Evolutionary conservation across 2,329 filamentous ascomycete genomes (phyloP).

Genomic region (Aspergillus ruber): DNA sequence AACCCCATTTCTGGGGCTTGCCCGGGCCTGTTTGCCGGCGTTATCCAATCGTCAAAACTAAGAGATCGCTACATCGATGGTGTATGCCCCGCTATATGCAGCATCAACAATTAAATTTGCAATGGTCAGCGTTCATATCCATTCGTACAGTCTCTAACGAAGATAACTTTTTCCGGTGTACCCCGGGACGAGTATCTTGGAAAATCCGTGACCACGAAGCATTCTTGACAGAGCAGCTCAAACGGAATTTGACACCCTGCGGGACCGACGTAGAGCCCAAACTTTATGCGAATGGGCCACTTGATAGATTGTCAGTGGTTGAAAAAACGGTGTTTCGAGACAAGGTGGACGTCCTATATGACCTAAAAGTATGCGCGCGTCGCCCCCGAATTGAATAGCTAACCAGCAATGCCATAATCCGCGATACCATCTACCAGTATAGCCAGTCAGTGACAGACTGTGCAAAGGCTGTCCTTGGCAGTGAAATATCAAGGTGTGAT

Average conservation of each 20-base stretch:
- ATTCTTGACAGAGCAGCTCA: neutral
- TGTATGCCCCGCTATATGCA: neutral
- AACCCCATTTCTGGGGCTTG: slow-evolving; percentile 1
- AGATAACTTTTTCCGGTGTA: neutral
- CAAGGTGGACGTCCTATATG: neutral
- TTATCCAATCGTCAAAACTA: no score
- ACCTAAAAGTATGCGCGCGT: neutral
- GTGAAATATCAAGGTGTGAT: neutral
- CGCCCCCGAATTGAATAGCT: neutral
- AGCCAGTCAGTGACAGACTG: neutral
- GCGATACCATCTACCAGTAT: neutral
- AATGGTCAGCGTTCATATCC: neutral
- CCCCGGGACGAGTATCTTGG: neutral
- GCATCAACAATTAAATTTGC: neutral
- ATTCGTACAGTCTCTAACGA: neutral
- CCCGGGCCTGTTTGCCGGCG: neutral
- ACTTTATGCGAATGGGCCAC: neutral
- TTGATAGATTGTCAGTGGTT: neutral
- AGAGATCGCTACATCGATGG: neutral
- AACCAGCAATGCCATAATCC: neutral
- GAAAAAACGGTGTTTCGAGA: neutral
- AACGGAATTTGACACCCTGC: neutral
- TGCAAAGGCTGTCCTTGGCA: neutral
- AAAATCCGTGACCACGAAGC: neutral
- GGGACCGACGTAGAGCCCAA: neutral